A percentile compares a stretch with the other conserved stretches of the same genome.
Evolutionary conservation across 306 rosid genomes (phyloP).

Genomic region (Casuarina glauca): DNA sequence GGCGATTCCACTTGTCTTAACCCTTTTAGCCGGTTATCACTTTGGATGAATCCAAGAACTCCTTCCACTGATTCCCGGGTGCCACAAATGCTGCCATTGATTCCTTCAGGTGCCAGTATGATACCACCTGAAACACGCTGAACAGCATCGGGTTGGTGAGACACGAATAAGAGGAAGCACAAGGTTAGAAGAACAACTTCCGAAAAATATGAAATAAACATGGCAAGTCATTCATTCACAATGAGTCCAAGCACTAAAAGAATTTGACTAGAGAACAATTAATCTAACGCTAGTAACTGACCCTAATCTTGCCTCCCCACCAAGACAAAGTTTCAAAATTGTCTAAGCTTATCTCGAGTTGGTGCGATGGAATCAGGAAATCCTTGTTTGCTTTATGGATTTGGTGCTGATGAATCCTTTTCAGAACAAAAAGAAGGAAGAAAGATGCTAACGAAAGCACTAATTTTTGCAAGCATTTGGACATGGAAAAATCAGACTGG

Average conservation of each 20-base stretch:
- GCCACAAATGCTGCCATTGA: slow-evolving; percentile 95
- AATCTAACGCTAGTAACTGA: not conserved
- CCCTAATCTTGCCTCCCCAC: not conserved
- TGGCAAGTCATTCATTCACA: not conserved
- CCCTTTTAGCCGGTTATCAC: slow-evolving; percentile 58
- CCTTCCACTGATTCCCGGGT: slow-evolving; percentile 66
- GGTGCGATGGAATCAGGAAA: not conserved
- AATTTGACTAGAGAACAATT: not conserved
- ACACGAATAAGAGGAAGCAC: slow-evolving; percentile 15
- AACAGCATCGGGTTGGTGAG: slow-evolving; percentile 69
- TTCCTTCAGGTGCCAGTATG: slow-evolving; percentile 89
- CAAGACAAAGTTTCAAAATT: not conserved
- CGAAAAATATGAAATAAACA: not conserved
- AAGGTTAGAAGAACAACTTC: not conserved
- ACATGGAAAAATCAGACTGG: not conserved
- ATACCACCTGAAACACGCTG: slow-evolving; percentile 98
- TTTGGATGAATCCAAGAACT: slow-evolving; percentile 69
- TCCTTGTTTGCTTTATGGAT: not conserved
- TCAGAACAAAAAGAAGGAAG: not conserved
- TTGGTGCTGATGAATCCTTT: not conserved
- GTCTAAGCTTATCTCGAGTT: not conserved
- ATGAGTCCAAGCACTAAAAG: not conserved
- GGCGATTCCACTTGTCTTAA: slow-evolving; percentile 79
- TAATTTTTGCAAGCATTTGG: not conserved
- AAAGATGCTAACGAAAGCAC: not conserved